Percentiles rank a stretch among this genome's conserved stretches.
Conservation (phyloP, 176 grass and related monocot species). For the Bonia amplexicaulis region DNA sequence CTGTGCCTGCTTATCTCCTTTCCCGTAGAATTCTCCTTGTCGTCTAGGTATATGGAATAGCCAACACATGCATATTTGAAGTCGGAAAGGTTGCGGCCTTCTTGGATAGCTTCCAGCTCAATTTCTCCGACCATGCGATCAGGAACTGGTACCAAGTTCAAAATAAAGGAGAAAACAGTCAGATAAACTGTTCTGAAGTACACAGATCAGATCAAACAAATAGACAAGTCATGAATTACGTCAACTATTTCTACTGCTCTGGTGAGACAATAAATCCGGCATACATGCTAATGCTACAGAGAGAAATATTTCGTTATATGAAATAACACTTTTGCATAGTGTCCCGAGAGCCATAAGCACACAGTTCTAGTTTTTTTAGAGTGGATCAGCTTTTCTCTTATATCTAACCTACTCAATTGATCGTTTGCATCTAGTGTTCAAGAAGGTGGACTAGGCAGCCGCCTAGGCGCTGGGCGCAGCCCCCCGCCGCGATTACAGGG, state of each 20-base stretch:
- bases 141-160: constrained; percentile 52
- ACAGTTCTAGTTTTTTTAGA: not conserved
- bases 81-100: constrained; percentile 67
- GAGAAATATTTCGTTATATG: not conserved
- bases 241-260: not conserved
- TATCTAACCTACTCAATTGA: not conserved
- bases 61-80: constrained; percentile 87
- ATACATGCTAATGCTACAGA: not conserved
- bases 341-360: not conserved
- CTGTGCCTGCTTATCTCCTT: constrained; percentile 44
- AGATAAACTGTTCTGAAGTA: not conserved
- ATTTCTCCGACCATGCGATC: constrained; percentile 70
- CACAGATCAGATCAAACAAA: not conserved
- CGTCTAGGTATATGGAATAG: constrained; percentile 77
- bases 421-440: not conserved
- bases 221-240: not conserved
- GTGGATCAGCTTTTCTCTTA: not conserved
- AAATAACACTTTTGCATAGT: not conserved
- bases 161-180: constrained; percentile 1
- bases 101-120: constrained; percentile 71
- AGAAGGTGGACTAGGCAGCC: too few relatives aligned
- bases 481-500: too few relatives aligned
- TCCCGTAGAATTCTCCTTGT: constrained; percentile 44
- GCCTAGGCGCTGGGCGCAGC: too few relatives aligned
- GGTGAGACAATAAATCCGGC: not conserved